Evolutionary conservation across 192 early-diverging fungal genomes (phyloP), one percentile per base, ranked within the genome.

Genomic region (Phlyctochytrium planicorne): DNA sequence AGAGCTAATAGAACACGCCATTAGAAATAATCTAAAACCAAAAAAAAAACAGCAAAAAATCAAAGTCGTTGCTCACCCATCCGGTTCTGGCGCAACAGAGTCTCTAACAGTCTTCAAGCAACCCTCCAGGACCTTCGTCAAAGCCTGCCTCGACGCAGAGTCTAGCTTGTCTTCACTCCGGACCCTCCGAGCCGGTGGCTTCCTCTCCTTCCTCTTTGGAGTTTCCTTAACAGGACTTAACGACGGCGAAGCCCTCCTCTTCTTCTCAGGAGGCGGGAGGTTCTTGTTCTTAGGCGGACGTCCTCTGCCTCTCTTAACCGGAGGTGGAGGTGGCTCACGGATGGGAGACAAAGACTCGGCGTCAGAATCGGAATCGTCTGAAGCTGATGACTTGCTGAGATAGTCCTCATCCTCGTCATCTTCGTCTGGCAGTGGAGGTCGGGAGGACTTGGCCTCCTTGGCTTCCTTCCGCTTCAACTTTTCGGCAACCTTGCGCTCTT

Each of bases 391-490:
- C 67, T 62, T 55, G 68, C 68, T 80, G 35, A 63, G 2, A 60
- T 63, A 80, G 34, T 57, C 75, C 64, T 63, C 85, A 73, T 63
- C 77, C 56, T 47, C 74, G 73, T 40, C 50, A 3, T 63, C 63
- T 17, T 40, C 30, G 1, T 65, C 67, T 1, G 53, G 53, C 23
- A 52, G n/a, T n/a, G n/a, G n/a, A n/a, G n/a, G n/a, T n/a, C n/a
- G n/a, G n/a, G n/a, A 31, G 30, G 31, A 34, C 23, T 77, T 70
- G 52, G 76, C 84, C 30, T 72, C 69, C 6, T 35, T 75, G 53
- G 82, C 85, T 24, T 88, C 62, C 30, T 88, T 88, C 69, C 59
- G 89, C 83, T 72, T 91, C 79, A 71, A 92, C 86, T 75, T 62
- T n/a, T 37, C 23, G 4, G 36, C 53, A 3, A 59, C 59, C 34